phyloP scores from a whole-genome alignment of 2,329 filamentous ascomycete genomes.

The Colletotrichum sp. region DNA sequence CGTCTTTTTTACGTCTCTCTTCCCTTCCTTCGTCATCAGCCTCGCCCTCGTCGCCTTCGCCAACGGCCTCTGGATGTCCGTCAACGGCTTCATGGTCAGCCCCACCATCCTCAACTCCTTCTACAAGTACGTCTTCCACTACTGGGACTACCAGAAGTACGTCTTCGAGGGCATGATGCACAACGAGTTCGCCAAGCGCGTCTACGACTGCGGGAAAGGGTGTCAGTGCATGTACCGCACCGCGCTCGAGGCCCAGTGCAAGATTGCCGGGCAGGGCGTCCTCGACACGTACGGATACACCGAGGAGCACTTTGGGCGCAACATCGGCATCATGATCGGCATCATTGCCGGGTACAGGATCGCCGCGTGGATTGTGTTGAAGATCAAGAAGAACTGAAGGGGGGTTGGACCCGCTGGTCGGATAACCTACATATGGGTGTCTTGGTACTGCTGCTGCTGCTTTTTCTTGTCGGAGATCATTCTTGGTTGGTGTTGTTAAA shows the following conservation, averaged over 20 bases:
- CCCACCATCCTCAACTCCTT: constrained; percentile 78
- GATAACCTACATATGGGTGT: background rate
- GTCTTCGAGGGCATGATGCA: constrained; percentile 95
- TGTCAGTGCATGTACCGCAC: constrained; percentile 77
- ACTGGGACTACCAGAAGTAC: constrained; percentile 86
- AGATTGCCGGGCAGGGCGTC: constrained; percentile 74
- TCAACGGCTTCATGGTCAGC: constrained; percentile 81
- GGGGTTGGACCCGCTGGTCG: background rate
- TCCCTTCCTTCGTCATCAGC: constrained; percentile 80
- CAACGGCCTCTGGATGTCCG: constrained; percentile 90
- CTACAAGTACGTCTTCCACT: constrained; percentile 87
- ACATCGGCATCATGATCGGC: constrained; percentile 78
- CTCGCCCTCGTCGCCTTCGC: constrained; percentile 83
- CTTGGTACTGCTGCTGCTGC: background rate
- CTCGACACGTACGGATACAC: constrained; percentile 73
- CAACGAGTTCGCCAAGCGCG: constrained; percentile 75
- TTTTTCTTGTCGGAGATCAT: background rate
- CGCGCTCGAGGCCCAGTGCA: constrained; percentile 65
- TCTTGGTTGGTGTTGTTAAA: background rate
- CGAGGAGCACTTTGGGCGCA: constrained; percentile 65
- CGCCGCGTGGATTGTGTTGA: constrained; percentile 68
- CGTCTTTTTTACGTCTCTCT: constrained; percentile 73
- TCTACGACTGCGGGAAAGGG: constrained; percentile 62
- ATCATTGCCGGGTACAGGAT: constrained; percentile 78
- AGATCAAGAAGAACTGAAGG: constrained; percentile 21